phyloP scores from a whole-genome alignment of 306 rosid genomes.

The Prunus fruticosa region DNA sequence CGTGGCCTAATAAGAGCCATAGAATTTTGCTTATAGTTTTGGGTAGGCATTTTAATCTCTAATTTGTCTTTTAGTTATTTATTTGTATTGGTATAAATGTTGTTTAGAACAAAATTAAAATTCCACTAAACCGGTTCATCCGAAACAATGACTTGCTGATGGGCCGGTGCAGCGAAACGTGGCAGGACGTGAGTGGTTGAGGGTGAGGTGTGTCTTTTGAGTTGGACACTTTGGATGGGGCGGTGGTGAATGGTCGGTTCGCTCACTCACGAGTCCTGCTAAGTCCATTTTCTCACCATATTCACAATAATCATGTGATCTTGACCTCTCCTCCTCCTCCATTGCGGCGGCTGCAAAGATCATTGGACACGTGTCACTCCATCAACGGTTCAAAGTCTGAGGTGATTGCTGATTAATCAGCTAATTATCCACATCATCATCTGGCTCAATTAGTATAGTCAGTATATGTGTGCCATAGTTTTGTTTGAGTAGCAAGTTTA shows the following conservation, averaged over 20 bases:
- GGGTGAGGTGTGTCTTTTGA: constrained; percentile 1
- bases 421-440: too few species aligned
- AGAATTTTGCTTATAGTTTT: not conserved
- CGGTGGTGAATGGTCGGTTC: constrained; percentile 31
- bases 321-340: not conserved
- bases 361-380: not conserved
- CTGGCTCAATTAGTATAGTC: too few species aligned
- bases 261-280: not conserved
- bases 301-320: constrained; percentile 8
- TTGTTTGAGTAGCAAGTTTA: too few species aligned
- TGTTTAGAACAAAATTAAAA: not conserved
- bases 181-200: constrained; percentile 28
- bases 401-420: not conserved
- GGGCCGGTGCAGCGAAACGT: constrained; percentile 13
- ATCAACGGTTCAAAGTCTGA: not conserved
- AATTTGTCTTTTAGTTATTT: not conserved
- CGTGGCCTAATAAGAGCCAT: not conserved
- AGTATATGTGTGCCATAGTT: too few species aligned
- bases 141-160: not conserved
- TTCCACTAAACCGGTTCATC: not conserved
- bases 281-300: not conserved
- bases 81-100: not conserved
- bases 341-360: not conserved
- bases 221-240: not conserved
- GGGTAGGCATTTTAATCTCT: not conserved